phyloP scores from a whole-genome alignment of 2,329 filamentous ascomycete genomes.

The Hymenoscyphus linearis region DNA sequence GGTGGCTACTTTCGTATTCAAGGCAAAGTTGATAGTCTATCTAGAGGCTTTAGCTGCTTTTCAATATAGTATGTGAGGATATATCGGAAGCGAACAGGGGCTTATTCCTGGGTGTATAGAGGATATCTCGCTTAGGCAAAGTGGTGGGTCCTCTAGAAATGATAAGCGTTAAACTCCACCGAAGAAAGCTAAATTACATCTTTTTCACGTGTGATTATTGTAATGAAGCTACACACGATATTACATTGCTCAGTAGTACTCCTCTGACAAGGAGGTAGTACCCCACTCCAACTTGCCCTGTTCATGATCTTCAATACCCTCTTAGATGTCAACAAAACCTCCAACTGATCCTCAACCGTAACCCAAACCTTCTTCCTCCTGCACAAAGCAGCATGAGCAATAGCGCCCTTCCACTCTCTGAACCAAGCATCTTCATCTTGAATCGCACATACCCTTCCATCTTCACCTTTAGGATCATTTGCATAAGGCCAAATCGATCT shows the following conservation, averaged over 20 bases:
- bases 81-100: too few species aligned
- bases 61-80: too few species aligned
- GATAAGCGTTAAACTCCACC: too few species aligned
- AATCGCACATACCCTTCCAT: constrained; percentile 42
- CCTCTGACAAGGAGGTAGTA: not conserved
- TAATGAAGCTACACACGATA: not conserved
- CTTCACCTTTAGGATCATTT: constrained; percentile 39
- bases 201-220: too few species aligned
- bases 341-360: constrained; percentile 29
- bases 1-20: too few species aligned
- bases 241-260: not conserved
- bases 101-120: too few species aligned
- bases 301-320: constrained; percentile 9
- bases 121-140: too few species aligned
- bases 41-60: too few species aligned
- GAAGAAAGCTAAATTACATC: too few species aligned
- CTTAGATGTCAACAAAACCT: constrained; percentile 28
- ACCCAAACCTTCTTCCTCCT: constrained; percentile 26
- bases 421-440: constrained; percentile 54
- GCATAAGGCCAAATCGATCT: constrained; percentile 55
- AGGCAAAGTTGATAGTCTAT: too few species aligned
- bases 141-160: too few species aligned
- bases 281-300: not conserved
- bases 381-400: constrained; percentile 35
- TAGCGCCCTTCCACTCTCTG: constrained; percentile 44